Base-by-base conservation (phyloP, 2,329 filamentous ascomycete genomes). In the Sclerotiophoma versabilis region DNA sequence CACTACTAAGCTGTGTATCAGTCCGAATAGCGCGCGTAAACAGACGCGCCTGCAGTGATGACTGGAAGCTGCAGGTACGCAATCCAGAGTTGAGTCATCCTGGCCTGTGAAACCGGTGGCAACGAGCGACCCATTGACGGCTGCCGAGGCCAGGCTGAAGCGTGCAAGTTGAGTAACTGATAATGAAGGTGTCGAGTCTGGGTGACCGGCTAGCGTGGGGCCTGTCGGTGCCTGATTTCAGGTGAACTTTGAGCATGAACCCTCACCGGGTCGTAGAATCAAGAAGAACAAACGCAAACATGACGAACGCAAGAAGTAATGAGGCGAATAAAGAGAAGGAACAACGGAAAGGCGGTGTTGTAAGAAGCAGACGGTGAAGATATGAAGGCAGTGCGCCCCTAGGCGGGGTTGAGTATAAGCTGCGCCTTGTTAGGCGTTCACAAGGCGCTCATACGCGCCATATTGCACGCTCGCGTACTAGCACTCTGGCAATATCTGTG, bases 141-240 rank as follows among this genome's bases (percentile, higher is more conserved):
- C 14, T 33, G 23, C 39, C 39, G 43, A 30, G 30, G n/a, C 22
- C 45, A 54, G 45, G 45, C 46, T 49, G 39, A 41, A 54, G 20
- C 34, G 41, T 19, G 33, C 39, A 14, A 36, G 19, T 9, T 26
- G 38, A 34, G 8, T 22, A 50, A 22, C 42, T 49, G 51, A 54
- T 14, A 32, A 45, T 42, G 45, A 54, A 49, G 51, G 51, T 46
- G 51, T 45, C 45, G 17, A 34, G 5, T 32, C 26, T 25, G 29
- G 29, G 36, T 42, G 33, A 46, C 51, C 34, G 51, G 34, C 41
- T 49, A 45, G 51, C 41, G 51, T 49, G 51, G 51, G 51, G 32
- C 39, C 26, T 32, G 33, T 23, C 25, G 51, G 27, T 54, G 51
- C 51, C 51, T 54, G 45, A 34, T 30, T 27, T 14, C 45, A 27